Evolutionary conservation across 495 filamentous ascomycete genomes (phyloP).

Genomic region (Penicillium bovifimosum): DNA sequence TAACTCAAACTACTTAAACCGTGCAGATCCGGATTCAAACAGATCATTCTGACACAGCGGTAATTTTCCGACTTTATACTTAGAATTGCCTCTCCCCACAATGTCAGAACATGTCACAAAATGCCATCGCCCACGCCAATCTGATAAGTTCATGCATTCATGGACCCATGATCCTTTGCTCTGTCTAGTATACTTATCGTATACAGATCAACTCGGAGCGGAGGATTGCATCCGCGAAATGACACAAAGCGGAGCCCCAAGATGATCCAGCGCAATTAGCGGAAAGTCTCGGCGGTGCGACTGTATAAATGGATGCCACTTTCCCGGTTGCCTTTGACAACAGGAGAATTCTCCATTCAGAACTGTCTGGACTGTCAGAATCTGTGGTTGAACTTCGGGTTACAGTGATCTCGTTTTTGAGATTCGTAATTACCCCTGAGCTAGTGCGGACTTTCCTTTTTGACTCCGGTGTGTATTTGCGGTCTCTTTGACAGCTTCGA

Average conservation of each 20-base stretch:
- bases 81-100: not conserved
- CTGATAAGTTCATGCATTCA: not conserved
- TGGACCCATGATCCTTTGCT: not conserved
- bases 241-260: not conserved
- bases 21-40: conserved; percentile 6
- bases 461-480: not conserved
- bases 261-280: conserved; percentile 1
- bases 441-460: conserved; percentile 1
- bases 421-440: conserved; percentile 11
- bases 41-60: conserved; percentile 10
- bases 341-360: conserved; percentile 2
- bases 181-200: not conserved
- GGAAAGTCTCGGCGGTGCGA: not conserved
- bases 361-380: not conserved
- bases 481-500: conserved; percentile 3
- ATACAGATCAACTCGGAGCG: not conserved
- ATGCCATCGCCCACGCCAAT: not conserved
- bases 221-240: not conserved
- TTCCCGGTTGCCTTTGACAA: conserved; percentile 11
- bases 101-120: not conserved
- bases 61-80: conserved; percentile 1
- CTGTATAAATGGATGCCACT: conserved; percentile 1
- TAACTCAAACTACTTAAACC: conserved; percentile 2
- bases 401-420: conserved; percentile 1
- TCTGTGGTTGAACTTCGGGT: not conserved